Evolutionary conservation across 2,329 filamentous ascomycete genomes (phyloP), one percentile per base, ranked within the genome.

Genomic region (Cordyceps tenuipes): DNA sequence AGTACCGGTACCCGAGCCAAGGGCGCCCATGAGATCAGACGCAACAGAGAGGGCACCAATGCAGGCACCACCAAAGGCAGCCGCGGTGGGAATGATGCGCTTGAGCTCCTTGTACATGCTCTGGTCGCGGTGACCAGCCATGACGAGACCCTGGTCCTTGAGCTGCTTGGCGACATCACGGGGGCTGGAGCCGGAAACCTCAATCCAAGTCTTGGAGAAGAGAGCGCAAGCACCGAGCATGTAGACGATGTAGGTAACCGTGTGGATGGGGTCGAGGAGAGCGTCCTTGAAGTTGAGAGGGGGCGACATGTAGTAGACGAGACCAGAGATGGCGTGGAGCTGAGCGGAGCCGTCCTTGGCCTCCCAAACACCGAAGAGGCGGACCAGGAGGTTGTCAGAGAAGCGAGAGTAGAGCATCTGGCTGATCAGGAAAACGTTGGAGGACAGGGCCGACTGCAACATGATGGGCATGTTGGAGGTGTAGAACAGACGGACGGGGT

Each of bases 391-490:
- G 83, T 99, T 99, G 80, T 99, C 94, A 51, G 91, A 94, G 83
- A 99, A 97, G 76, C 93, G 92, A 64, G 90, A 96, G 86, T 96
- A 97, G 67, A 99, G 86, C 92, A 97, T 97, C 83, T 99, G 94
- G 74, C 89, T 94, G 80, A 99, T 91, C 66, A 99, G 82, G 87
- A 99, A 99, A 78, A 99, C 86, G 83, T 99, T 99, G 83, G 93
- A 97, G 67, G 91, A 96, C 68, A 99, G 86, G 68, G 94, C 94
- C 52, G 93, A 97, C 82, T 99, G 95, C 75, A 99, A 84, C 94
- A 99, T 99, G 79, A 99, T 99, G 73, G 94, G 94, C 95, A 99
- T 99, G 88, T 99, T 99, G 76, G 92, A 97, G 73, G 94, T 99
- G 82, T 99, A 99, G 86, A 99, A 99, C 62, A 99, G 90, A 72